Conservation (phyloP, 805 yeast species). For the Schwanniomyces vanrijiae region DNA sequence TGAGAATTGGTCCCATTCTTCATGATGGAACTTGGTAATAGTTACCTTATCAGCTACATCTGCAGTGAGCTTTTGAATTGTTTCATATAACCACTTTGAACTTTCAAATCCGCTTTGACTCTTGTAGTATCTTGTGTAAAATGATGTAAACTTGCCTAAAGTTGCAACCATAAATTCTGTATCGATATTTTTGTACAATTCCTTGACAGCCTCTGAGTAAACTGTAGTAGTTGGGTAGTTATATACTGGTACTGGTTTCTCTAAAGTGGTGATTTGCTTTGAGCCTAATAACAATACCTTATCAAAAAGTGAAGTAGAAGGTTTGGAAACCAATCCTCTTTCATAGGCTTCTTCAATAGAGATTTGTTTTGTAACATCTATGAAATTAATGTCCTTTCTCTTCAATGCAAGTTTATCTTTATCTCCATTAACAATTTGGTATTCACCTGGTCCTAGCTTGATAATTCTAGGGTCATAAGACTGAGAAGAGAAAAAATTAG, state of each 20-base stretch:
- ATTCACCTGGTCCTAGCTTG: conserved; percentile 35
- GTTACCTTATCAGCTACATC: conserved; percentile 25
- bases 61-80: conserved; percentile 41
- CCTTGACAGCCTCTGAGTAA: conserved; percentile 37
- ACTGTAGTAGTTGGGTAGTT: conserved; percentile 52
- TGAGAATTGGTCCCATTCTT: conserved; percentile 76
- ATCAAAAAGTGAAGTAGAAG: conserved; percentile 8
- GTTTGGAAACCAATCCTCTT: conserved; percentile 21
- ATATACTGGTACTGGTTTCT: conserved; percentile 31
- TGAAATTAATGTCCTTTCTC: conserved; percentile 52
- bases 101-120: conserved; percentile 68
- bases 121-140: conserved; percentile 75
- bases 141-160: conserved; percentile 64
- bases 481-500: background rate
- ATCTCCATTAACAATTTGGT: conserved; percentile 31
- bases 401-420: conserved; percentile 31
- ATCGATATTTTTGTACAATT: conserved; percentile 46
- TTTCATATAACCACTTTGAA: conserved; percentile 65
- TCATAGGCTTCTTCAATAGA: conserved; percentile 34
- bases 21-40: conserved; percentile 56
- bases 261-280: conserved; percentile 24
- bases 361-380: conserved; percentile 62
- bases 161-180: conserved; percentile 47
- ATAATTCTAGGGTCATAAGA: conserved; percentile 21
- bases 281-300: conserved; percentile 19